These are phyloP conservation scores for Beauveria bassiana DNA, from an alignment of 2,329 filamentous ascomycete species.

Conservation along the genomic window DNA sequence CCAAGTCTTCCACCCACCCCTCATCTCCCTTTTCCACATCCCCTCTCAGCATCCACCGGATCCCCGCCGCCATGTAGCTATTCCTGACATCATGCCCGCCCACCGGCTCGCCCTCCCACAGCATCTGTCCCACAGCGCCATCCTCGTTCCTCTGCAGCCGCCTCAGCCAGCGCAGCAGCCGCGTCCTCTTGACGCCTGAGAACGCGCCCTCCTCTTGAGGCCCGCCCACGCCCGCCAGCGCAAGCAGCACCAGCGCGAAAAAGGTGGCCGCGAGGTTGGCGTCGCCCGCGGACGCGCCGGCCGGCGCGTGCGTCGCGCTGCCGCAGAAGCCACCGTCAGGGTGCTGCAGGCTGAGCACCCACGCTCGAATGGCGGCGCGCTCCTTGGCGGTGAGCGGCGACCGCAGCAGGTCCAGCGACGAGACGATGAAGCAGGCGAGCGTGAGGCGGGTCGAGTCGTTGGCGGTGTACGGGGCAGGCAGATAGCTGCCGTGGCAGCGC, in stretches of 20 bases:
- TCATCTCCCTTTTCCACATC: conserved; percentile 41
- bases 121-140: conserved; percentile 84
- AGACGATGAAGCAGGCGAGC: conserved; percentile 81
- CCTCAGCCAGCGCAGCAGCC: conserved; percentile 66
- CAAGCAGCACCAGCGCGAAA: conserved; percentile 73
- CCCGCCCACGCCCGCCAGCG: conserved; percentile 34
- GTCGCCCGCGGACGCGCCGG: conserved; percentile 29
- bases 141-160: conserved; percentile 65
- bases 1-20: conserved; percentile 60
- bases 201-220: conserved; percentile 36
- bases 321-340: conserved; percentile 82
- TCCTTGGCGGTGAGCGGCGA: conserved; percentile 43
- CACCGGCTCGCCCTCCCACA: conserved; percentile 52
- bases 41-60: conserved; percentile 75
- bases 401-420: conserved; percentile 74
- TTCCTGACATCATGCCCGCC: conserved; percentile 82
- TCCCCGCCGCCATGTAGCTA: conserved; percentile 74
- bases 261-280: conserved; percentile 81
- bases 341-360: conserved; percentile 84
- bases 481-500: conserved; percentile 71
- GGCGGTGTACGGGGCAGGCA: conserved; percentile 76
- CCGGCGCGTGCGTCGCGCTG: conserved; percentile 57
- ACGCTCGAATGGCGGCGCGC: conserved; percentile 47
- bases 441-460: conserved; percentile 89
- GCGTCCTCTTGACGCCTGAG: conserved; percentile 55